These are phyloP conservation scores for Hypoxylon rickii DNA, from an alignment of 495 filamentous ascomycete species.

Conservation along the genomic window DNA sequence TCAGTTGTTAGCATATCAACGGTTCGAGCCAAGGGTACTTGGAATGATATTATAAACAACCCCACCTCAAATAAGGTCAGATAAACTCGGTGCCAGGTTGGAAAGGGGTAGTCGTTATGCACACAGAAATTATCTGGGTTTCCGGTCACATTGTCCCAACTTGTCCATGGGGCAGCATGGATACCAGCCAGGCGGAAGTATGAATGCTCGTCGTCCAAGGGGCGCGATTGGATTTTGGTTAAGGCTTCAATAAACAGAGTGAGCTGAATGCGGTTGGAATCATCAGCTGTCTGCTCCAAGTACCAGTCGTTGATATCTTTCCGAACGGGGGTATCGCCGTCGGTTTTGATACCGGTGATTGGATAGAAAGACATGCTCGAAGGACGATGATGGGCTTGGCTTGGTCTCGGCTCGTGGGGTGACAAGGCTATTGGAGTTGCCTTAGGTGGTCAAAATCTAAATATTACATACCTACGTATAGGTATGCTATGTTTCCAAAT, in stretches of 20 bases:
- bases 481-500: too few species aligned
- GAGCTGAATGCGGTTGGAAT: neutral
- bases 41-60: neutral
- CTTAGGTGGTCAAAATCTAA: too few species aligned
- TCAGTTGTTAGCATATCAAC: neutral
- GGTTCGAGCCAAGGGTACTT: neutral
- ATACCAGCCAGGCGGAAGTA: neutral
- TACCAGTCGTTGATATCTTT: neutral
- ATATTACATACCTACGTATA: too few species aligned
- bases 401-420: too few species aligned
- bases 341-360: too few species aligned
- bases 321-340: neutral
- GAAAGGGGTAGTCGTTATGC: neutral
- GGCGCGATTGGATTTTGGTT: neutral
- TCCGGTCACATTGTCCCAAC: neutral
- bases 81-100: neutral
- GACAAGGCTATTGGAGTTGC: too few species aligned
- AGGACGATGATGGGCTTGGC: too few species aligned
- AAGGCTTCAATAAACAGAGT: neutral
- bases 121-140: too few species aligned
- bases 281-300: neutral
- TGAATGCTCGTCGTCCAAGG: neutral
- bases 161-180: neutral
- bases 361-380: too few species aligned
- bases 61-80: neutral